phyloP scores from a whole-genome alignment of 1,284 basidiomycete genomes.

The Fistulina hepatica region DNA sequence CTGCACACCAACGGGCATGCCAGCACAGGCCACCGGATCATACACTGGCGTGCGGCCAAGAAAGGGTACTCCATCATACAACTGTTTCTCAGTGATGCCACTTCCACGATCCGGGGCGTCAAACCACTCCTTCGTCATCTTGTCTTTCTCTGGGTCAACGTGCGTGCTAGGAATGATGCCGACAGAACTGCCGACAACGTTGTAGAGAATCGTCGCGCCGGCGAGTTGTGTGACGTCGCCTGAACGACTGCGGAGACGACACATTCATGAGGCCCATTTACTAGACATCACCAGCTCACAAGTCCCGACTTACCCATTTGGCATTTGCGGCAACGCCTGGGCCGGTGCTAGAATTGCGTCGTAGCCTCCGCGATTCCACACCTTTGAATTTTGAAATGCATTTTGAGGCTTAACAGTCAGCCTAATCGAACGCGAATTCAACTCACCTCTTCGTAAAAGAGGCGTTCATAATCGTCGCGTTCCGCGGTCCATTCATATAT shows the following conservation, averaged over 20 bases:
- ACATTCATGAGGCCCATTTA: background rate
- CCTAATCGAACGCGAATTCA: background rate
- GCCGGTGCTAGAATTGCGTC: slow-evolving; percentile 74
- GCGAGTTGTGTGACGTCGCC: slow-evolving; percentile 44
- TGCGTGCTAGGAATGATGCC: slow-evolving; percentile 74
- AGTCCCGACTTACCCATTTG: slow-evolving; percentile 46
- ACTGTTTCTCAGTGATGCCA: too few species aligned
- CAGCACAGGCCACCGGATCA: slow-evolving; percentile 60
- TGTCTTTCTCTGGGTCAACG: slow-evolving; percentile 58
- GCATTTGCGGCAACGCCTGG: slow-evolving; percentile 60
- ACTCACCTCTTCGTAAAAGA: slow-evolving; percentile 49
- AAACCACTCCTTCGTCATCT: slow-evolving; percentile 48
- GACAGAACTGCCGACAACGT: slow-evolving; percentile 69
- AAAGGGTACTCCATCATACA: too few species aligned
- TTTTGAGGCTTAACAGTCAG: background rate
- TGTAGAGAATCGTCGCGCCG: slow-evolving; percentile 46
- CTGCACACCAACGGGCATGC: slow-evolving; percentile 79
- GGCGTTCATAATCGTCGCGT: slow-evolving; percentile 37
- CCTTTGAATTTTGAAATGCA: slow-evolving; percentile 30
- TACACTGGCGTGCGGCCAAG: too few species aligned
- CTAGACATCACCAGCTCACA: too few species aligned
- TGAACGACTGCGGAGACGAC: slow-evolving; percentile 30
- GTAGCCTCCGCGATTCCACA: slow-evolving; percentile 60
- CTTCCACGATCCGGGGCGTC: slow-evolving; percentile 35
- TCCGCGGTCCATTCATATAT: slow-evolving; percentile 32